Evolutionary conservation across 192 early-diverging fungal species (phyloP), one percentile per base, ranked within the genome.

Genomic region (Backusella sp.): DNA sequence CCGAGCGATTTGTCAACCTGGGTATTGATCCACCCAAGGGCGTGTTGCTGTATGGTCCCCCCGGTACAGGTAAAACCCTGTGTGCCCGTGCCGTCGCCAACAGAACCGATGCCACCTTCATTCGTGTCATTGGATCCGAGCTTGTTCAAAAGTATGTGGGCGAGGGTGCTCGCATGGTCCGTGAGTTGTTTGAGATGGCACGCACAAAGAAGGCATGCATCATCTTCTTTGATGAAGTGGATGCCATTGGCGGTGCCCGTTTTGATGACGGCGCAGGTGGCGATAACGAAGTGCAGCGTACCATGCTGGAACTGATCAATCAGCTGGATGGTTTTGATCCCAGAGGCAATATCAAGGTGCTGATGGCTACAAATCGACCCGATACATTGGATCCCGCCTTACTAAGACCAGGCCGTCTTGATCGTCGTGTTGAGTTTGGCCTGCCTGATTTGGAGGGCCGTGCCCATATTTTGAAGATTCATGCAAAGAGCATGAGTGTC

Each of bases 1-100:
- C 98, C 32, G 97, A 98, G 84, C 85, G 96, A 73, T 99, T 96
- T 81, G 96, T 98, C 59, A 96, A 95, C 79, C 88, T 99, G 6
- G 98, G 98, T 74, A 99, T 99, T 80, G 98, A 99, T 71, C 98
- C 98, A 69, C 98, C 98, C 67, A 99, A 99, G 88, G 98, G 98
- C 59, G 98, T 99, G 6, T 79, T 99, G 78, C 87, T 99, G 3
- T 99, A 99, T 76, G 98, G 98, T 28, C 94, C 94, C 67, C 93
- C 94, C 6, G 98, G 97, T 80, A 98, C 98, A 6, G 98, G 98
- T 53, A 98, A 99, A 87, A 99, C 97, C 14, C 89, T 98, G 26
- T 98, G 95, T 80, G 97, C 97, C 8, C 92, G 98, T 77, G 98
- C 98, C 5, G 98, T 99, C 15, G 98, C 98, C 70, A 99, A 99